These are phyloP conservation scores for Vigna radiata DNA, from an alignment of 306 rosid genomes.

Conservation along the genomic window DNA sequence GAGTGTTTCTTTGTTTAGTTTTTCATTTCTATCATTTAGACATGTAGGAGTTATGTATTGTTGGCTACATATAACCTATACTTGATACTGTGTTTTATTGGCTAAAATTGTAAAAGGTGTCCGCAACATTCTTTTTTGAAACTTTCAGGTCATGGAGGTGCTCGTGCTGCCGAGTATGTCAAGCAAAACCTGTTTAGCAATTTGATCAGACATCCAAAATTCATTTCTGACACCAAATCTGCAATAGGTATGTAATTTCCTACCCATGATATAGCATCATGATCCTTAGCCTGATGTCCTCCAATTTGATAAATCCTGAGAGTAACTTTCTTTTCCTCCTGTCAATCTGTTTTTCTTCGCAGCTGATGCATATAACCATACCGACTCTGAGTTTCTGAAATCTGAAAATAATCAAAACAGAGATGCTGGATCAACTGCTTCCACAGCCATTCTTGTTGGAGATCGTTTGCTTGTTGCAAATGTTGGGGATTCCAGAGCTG, in stretches of 20 bases:
- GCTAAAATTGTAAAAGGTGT: slow-evolving; percentile 28
- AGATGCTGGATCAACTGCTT: slow-evolving; percentile 99
- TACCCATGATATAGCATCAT: background rate
- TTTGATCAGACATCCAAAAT: slow-evolving; percentile 90
- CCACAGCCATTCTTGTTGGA: slow-evolving; percentile 95
- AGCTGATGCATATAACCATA: slow-evolving; percentile 96
- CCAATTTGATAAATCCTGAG: slow-evolving; percentile 29
- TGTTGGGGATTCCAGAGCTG: slow-evolving; percentile 97
- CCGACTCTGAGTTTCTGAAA: slow-evolving; percentile 95
- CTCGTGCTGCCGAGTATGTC: slow-evolving; percentile 98
- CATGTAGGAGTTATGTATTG: slow-evolving; percentile 11
- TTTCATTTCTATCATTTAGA: slow-evolving; percentile 27
- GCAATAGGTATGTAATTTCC: slow-evolving; percentile 71
- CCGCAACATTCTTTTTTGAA: slow-evolving; percentile 38
- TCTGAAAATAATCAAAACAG: slow-evolving; percentile 90
- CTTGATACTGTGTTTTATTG: background rate
- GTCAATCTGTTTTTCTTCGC: slow-evolving; percentile 36
- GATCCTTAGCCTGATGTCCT: slow-evolving; percentile 14
- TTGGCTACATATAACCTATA: slow-evolving; percentile 9
- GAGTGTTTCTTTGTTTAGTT: slow-evolving; percentile 2
- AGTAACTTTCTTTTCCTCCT: slow-evolving; percentile 22
- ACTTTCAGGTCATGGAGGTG: slow-evolving; percentile 96
- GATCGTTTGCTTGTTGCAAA: slow-evolving; percentile 97
- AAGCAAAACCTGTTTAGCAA: slow-evolving; percentile 95
- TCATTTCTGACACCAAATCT: slow-evolving; percentile 93